Evolutionary conservation across 805 yeast genomes (phyloP).

Genomic region (Wickerhamiella alocasiicola): DNA sequence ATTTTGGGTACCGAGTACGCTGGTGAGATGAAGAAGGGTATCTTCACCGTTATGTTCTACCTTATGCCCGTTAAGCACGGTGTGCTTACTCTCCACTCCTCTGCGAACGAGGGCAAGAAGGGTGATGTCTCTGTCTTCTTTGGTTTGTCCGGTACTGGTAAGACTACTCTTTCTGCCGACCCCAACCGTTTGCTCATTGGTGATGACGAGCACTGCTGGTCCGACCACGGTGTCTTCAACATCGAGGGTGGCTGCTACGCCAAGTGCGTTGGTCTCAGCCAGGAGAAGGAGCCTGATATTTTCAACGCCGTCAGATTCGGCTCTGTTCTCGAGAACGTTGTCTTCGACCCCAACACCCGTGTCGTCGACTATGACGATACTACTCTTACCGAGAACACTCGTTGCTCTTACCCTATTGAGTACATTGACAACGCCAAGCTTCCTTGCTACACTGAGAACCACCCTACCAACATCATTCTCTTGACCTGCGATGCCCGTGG

Average conservation of each 20-base stretch:
- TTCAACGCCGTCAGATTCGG: conserved; percentile 92
- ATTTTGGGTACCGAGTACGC: conserved; percentile 98
- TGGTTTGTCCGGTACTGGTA: conserved; percentile 96
- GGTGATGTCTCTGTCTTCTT: conserved; percentile 91
- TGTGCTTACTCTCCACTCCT: conserved; percentile 87
- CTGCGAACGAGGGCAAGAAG: conserved; percentile 78
- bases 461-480: conserved; percentile 84
- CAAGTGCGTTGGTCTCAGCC: conserved; percentile 79
- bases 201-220: conserved; percentile 99
- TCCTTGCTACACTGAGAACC: conserved; percentile 81
- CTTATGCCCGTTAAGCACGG: conserved; percentile 90
- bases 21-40: conserved; percentile 99
- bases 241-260: conserved; percentile 99
- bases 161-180: conserved; percentile 93
- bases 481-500: conserved; percentile 98
- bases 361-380: conserved; percentile 75
- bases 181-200: conserved; percentile 89
- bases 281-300: conserved; percentile 95
- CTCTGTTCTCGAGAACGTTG: conserved; percentile 85
- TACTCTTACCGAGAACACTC: conserved; percentile 86
- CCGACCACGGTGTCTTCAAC: conserved; percentile 95
- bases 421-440: conserved; percentile 91
- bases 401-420: conserved; percentile 98
- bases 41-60: conserved; percentile 97
- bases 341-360: conserved; percentile 66